Evolutionary conservation across 2,329 filamentous ascomycete species (phyloP), one percentile per base, ranked within the genome.

Genomic region (Conoideocrella luteorostrata): DNA sequence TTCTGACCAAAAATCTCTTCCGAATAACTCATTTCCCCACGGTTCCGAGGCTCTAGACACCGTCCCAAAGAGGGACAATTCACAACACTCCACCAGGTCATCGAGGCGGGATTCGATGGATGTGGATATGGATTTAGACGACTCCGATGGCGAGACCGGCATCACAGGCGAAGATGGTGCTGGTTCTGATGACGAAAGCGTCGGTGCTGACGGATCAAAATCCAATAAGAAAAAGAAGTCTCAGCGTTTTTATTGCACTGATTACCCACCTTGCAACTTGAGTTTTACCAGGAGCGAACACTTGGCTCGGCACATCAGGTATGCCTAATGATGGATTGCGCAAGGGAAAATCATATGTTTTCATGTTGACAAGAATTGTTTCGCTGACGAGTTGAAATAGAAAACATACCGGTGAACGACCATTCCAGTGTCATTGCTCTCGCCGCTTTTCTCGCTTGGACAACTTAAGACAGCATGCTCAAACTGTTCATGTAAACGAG

Each of bases 261-360:
- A 95, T 24, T 97, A 88, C 55, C 91, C 91, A 21, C 90, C 90
- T 4, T 98, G 93, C 65, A 90, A 84, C 57, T 65, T 98, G 46
- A 96, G 89, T 64, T 98, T 98, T 61, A 97, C 93, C 0, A 75
- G 93, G 49, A 97, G 91, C 59, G 93, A 98, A 62, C 93, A 98
- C 70, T 66, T 98, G 48, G 91, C 91, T 13, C 79, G 93, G 41
- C 93, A 98, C 59, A 97, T 98, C 55, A 81, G 90, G 84, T 90
- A 75, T 28, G 55, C 45, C 11, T 17, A 21, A 15, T 41, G 36
- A 3, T 23, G 12, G n/a, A n/a, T n/a, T n/a, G n/a, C n/a, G n/a
- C n/a, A n/a, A n/a, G n/a, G n/a, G n/a, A n/a, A n/a, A n/a, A n/a
- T n/a, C n/a, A n/a, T n/a, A n/a, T n/a, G n/a, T n/a, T n/a, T n/a